These are phyloP conservation scores for Ulota crispa DNA, from an alignment of 225 moss, liverwort and hornwort genomes.

Conservation along the genomic window DNA sequence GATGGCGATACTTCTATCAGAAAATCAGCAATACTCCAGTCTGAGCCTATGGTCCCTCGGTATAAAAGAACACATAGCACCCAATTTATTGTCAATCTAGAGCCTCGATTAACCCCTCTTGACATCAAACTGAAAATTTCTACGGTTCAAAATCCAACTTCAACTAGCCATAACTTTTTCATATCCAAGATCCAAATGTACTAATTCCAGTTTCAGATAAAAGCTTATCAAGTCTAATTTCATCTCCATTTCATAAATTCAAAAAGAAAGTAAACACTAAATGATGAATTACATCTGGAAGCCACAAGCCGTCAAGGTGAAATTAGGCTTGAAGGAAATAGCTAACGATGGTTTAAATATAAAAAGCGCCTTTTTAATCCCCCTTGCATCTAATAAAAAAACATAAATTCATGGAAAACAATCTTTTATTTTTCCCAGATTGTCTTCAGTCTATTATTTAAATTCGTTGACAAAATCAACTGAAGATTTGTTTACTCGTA, in stretches of 20 bases:
- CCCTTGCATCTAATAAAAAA: neutral
- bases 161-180: neutral
- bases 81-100: neutral
- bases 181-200: neutral
- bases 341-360: neutral
- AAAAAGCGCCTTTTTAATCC: neutral
- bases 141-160: neutral
- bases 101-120: neutral
- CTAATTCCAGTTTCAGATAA: neutral
- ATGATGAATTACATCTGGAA: neutral
- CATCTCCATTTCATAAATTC: neutral
- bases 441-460: no score
- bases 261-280: neutral
- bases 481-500: neutral
- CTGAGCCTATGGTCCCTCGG: neutral
- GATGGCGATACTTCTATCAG: neutral
- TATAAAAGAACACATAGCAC: neutral
- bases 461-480: neutral
- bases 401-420: neutral
- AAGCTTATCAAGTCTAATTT: neutral
- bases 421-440: neutral
- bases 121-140: no score
- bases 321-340: neutral
- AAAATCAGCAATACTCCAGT: neutral
- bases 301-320: neutral